Evolutionary conservation across 306 rosid species (phyloP).

Genomic region (Trifolium repens): DNA sequence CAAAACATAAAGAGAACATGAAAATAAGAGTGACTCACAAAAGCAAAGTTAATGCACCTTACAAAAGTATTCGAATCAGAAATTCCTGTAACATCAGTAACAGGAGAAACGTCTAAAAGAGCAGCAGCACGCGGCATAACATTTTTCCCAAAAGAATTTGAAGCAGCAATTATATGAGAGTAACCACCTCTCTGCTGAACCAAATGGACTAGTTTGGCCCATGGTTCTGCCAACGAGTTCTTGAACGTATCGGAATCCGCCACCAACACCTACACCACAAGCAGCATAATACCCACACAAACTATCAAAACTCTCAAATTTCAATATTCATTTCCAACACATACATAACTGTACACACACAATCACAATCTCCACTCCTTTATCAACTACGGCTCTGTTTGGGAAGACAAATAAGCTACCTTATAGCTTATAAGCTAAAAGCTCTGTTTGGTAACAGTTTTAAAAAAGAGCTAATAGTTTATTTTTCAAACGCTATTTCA

Average conservation of each 20-base stretch:
- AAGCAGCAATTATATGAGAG: conserved; percentile 79
- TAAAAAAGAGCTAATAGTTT: no score
- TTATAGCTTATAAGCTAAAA: no score
- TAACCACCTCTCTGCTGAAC: conserved; percentile 75
- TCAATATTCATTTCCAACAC: conserved; percentile 22
- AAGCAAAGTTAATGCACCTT: conserved; percentile 53
- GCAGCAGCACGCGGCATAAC: conserved; percentile 83
- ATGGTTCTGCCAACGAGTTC: conserved; percentile 76
- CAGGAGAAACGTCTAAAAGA: conserved; percentile 84
- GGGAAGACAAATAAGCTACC: no score
- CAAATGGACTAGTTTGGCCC: conserved; percentile 82
- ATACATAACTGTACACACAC: not conserved
- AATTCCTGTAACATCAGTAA: conserved; percentile 74
- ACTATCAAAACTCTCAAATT: conserved; percentile 33
- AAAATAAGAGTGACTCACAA: not conserved
- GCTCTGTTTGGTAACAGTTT: no score
- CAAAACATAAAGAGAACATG: conserved; percentile 1
- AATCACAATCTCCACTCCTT: not conserved
- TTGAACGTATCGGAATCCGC: conserved; percentile 79
- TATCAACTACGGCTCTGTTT: not conserved
- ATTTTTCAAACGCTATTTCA: no score
- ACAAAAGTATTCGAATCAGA: conserved; percentile 68
- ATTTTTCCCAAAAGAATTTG: conserved; percentile 86
- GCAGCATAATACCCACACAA: conserved; percentile 19
- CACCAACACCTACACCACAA: conserved; percentile 73